phyloP scores from a whole-genome alignment of 148 eudicot genomes.

The Fagopyrum esculentum region DNA sequence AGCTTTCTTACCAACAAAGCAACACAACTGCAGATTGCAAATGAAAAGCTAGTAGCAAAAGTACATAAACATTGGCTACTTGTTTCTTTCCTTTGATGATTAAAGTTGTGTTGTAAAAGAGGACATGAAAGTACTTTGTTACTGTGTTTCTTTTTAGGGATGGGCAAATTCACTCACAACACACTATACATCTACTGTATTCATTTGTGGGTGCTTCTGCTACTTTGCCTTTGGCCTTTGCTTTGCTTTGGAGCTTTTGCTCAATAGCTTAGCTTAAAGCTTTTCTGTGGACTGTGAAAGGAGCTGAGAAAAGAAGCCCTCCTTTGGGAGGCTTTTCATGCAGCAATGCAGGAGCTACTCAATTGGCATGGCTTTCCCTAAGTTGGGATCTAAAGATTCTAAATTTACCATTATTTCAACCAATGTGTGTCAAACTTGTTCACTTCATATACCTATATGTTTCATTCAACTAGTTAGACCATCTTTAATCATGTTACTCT shows the following conservation, averaged over 20 bases:
- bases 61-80: background rate
- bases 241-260: background rate
- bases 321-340: constrained; percentile 1
- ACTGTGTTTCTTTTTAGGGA: background rate
- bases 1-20: background rate
- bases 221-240: background rate
- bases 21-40: background rate
- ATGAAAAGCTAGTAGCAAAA: background rate
- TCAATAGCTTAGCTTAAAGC: background rate
- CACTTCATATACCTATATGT: too few relatives aligned
- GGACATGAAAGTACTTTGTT: background rate
- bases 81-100: background rate
- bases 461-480: too few relatives aligned
- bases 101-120: background rate
- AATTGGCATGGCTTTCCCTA: background rate
- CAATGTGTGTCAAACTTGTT: too few relatives aligned
- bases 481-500: too few relatives aligned
- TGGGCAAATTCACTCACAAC: background rate
- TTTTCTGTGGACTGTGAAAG: background rate
- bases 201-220: background rate
- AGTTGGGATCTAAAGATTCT: too few relatives aligned
- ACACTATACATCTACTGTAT: background rate
- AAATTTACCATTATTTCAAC: too few relatives aligned
- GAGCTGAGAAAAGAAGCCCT: background rate
- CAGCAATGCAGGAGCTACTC: background rate